Conservation (phyloP, 169 alveolate species). For the Toxoplasma gondii region DNA sequence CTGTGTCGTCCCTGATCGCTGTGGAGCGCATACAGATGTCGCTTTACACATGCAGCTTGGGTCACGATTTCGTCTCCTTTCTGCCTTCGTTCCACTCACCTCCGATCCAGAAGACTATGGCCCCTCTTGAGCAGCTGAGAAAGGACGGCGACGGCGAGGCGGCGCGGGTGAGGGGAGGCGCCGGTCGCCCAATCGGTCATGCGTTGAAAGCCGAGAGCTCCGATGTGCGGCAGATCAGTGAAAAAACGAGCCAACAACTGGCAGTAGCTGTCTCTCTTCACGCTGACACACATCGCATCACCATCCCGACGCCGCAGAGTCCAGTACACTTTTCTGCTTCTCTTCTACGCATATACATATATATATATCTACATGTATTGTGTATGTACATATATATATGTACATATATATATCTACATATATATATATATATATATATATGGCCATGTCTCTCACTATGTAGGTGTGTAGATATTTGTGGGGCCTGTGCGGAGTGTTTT, state of each 20-base stretch:
- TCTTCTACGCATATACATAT: not conserved
- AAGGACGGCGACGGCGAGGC: constrained; percentile 18
- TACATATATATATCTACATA: not conserved
- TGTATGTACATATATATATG: not conserved
- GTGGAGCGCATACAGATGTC: too few relatives aligned
- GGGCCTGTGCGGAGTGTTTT: too few relatives aligned
- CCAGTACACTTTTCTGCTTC: not conserved
- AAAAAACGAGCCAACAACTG: constrained; percentile 30
- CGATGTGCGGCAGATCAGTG: not conserved
- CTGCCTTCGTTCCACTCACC: not conserved
- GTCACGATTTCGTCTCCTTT: too few relatives aligned
- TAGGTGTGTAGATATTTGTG: too few relatives aligned
- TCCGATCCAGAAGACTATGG: not conserved
- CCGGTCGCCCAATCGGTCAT: constrained; percentile 8
- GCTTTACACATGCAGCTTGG: too few relatives aligned
- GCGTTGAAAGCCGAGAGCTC: not conserved
- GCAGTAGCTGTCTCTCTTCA: constrained; percentile 15
- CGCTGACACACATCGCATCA: not conserved
- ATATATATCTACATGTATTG: not conserved
- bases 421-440: too few relatives aligned
- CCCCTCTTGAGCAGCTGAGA: constrained; percentile 34
- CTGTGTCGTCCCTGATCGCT: too few relatives aligned
- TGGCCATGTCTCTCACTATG: too few relatives aligned
- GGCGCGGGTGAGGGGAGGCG: not conserved
- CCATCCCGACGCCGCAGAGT: not conserved